Evolutionary conservation across 2,329 filamentous ascomycete genomes (phyloP).

Genomic region (Microthyrium microscopicum): DNA sequence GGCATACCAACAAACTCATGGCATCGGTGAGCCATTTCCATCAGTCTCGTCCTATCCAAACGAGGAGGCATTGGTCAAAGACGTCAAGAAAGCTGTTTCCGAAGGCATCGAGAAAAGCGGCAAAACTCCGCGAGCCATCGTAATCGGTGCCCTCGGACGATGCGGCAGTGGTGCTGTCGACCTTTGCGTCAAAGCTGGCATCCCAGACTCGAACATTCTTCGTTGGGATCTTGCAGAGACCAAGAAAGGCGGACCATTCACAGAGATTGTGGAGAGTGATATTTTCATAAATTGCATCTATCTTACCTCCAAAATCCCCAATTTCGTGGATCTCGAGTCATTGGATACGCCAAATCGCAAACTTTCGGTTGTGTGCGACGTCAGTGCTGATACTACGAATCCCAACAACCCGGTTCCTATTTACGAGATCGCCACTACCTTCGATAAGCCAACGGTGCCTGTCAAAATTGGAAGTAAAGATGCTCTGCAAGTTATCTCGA

Average conservation of each 20-base stretch:
- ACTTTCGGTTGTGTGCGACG: constrained; percentile 45
- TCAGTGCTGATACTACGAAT: constrained; percentile 52
- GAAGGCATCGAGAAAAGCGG: constrained; percentile 49
- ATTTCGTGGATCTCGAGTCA: constrained; percentile 55
- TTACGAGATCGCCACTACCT: constrained; percentile 65
- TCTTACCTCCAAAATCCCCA: constrained; percentile 56
- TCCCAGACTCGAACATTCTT: constrained; percentile 51
- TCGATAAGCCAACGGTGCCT: constrained; percentile 70
- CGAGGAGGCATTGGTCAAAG: constrained; percentile 53
- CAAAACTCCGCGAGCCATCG: constrained; percentile 54
- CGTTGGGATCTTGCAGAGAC: constrained; percentile 66
- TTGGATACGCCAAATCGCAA: constrained; percentile 53
- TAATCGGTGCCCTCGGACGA: constrained; percentile 63
- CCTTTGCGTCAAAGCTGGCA: constrained; percentile 56
- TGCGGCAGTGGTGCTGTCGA: constrained; percentile 78
- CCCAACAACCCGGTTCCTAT: constrained; percentile 61
- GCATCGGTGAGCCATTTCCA: constrained; percentile 47
- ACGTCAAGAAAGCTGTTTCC: constrained; percentile 56
- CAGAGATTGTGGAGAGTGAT: constrained; percentile 51
- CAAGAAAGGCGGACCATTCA: constrained; percentile 32
- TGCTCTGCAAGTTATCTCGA: constrained; percentile 63
- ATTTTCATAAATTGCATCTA: constrained; percentile 73
- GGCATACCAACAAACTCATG: constrained; percentile 64
- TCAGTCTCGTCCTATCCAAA: constrained; percentile 53
- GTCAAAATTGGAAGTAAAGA: constrained; percentile 42